Percentiles rank a stretch among this genome's conserved stretches.
Conservation (phyloP, 2,329 filamentous ascomycete genomes). For the Alternaria arborescens region DNA sequence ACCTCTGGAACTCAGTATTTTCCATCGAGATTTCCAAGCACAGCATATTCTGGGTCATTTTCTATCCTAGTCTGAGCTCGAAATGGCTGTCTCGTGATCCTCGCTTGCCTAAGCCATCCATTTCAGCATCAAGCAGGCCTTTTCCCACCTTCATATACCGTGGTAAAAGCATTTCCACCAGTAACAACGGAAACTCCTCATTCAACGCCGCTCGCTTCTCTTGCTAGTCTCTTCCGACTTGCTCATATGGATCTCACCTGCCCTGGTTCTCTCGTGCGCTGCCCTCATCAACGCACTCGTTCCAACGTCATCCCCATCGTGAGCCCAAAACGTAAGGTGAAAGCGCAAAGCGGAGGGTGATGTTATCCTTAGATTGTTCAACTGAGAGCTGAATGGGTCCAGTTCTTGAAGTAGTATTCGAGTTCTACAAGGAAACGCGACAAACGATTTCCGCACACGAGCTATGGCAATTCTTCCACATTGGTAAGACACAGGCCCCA, state of each 20-base stretch:
- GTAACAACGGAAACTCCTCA: neutral
- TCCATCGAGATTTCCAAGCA: neutral
- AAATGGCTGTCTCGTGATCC: neutral
- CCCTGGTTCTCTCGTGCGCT: neutral
- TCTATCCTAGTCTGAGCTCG: neutral
- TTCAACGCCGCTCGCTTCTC: neutral
- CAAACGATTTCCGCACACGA: neutral
- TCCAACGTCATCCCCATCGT: neutral
- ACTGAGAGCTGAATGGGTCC: neutral
- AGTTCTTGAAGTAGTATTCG: neutral
- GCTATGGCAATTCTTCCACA: neutral
- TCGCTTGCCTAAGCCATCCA: neutral
- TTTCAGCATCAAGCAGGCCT: neutral
- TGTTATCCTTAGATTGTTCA: neutral
- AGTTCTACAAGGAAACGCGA: neutral
- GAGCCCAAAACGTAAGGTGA: neutral
- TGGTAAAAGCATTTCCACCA: neutral
- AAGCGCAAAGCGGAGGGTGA: neutral
- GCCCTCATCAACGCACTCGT: neutral
- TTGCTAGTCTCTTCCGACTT: neutral
- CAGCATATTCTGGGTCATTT: too few species aligned
- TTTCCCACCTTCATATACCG: neutral
- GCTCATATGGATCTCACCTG: neutral
- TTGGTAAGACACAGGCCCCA: neutral
- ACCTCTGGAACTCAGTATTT: neutral